A percentile compares a stretch with the other conserved stretches of the same genome.
phyloP scores from a whole-genome alignment of 305 asterid genomes.

The Fraxinus ornus region DNA sequence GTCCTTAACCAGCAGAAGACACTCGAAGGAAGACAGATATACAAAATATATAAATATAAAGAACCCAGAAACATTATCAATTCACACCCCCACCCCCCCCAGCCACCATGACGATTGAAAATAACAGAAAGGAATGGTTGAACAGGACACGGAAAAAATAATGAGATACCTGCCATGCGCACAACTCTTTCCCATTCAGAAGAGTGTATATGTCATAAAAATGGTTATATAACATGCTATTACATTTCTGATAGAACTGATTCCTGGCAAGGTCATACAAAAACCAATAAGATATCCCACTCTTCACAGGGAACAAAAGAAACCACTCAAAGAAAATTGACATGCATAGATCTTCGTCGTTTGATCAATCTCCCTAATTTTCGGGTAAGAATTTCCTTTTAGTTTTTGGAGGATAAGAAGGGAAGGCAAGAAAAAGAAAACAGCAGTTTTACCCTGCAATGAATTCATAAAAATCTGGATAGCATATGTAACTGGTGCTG shows the following conservation, averaged over 20 bases:
- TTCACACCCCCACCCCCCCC: background rate
- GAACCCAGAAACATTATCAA: constrained; percentile 16
- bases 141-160: constrained; percentile 9
- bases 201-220: constrained; percentile 15
- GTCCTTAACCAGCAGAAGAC: constrained; percentile 8
- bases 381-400: background rate
- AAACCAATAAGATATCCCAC: background rate
- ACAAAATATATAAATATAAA: background rate
- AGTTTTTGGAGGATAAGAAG: background rate
- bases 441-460: background rate
- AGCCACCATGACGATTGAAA: background rate
- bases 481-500: background rate
- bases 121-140: constrained; percentile 2
- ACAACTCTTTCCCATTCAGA: background rate
- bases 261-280: background rate
- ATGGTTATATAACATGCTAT: background rate
- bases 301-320: background rate
- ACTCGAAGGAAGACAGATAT: constrained; percentile 1
- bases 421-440: background rate
- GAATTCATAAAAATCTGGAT: background rate
- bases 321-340: background rate
- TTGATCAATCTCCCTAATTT: background rate
- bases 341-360: background rate
- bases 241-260: background rate
- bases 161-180: constrained; percentile 38